Evolutionary conservation across 495 filamentous ascomycete genomes (phyloP), one percentile per base, ranked within the genome.

Genomic region (Penicillium verhagenii): DNA sequence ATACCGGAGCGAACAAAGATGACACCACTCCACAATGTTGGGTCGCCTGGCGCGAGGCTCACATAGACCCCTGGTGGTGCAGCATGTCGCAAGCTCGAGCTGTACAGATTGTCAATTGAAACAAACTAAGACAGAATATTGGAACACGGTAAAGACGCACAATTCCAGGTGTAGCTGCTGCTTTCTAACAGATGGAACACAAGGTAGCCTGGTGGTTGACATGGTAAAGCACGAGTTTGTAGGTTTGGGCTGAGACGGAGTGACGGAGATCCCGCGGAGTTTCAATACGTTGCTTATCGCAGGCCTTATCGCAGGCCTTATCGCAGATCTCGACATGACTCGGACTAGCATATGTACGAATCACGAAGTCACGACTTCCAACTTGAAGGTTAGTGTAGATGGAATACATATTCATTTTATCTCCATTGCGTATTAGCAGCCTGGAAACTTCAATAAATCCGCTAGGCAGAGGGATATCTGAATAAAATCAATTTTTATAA

Each of bases 1-100:
- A 68, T 67, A 89, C 92, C 93, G 76, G 88, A 88, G 33, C 91
- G 89, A 47, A 96, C 84, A 64, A 97, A 97, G 6, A 97, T 73
- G 7, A 96, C 86, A n/a, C 91, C 91, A 49, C 82, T 86, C 93
- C 93, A 97, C 25, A 89, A 74, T 25, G 82, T 82, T 10, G 89
- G 84, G 63, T 94, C 86, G 23, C 88, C 87, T 0, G 89, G 87
- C n/a, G 86, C 86, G 45, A 96, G 80, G 67, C 78, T 91, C 71
- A 96, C 80, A 68, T 92, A 97, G 39, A 96, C 79, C 42, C 93
- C 93, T 47, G 86, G 81, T 18, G 92, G 92, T 69, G 87, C 86
- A 29, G 85, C 84, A 69, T 87, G 79, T 69, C 88, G 92, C 51
- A 97, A 75, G 52, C 88, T 89, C 49, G 90, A 82, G 68, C 93